These are phyloP conservation scores for Penicillium nordicum DNA, from an alignment of 2,329 filamentous ascomycete genomes.

Conservation along the genomic window DNA sequence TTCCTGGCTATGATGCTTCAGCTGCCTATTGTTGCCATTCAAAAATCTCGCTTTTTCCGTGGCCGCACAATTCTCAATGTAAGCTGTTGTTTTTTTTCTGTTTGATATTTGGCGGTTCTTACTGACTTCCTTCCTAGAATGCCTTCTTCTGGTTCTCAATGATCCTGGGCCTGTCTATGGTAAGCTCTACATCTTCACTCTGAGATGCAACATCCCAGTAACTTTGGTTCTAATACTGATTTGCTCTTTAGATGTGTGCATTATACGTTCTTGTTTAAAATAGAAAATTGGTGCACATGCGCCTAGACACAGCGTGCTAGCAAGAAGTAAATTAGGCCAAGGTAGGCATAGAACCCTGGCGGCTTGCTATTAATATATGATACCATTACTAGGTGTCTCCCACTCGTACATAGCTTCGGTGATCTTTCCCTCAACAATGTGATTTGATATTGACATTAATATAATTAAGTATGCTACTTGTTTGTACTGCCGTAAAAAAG, in stretches of 20 bases:
- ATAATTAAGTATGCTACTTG: not conserved
- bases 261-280: conserved; percentile 53
- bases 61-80: conserved; percentile 73
- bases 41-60: conserved; percentile 73
- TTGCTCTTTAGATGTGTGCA: conserved; percentile 51
- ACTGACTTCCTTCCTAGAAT: conserved; percentile 49
- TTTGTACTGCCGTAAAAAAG: not conserved
- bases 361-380: not conserved
- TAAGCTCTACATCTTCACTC: conserved; percentile 43
- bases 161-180: conserved; percentile 79
- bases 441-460: not conserved
- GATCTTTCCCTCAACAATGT: not conserved
- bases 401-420: not conserved
- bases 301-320: not conserved
- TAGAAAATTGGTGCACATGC: not conserved
- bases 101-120: not conserved
- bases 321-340: not conserved
- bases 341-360: not conserved
- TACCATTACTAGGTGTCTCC: not conserved
- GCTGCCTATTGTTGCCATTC: conserved; percentile 88
- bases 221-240: not conserved
- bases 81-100: conserved; percentile 14
- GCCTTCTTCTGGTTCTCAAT: conserved; percentile 89
- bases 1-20: conserved; percentile 96
- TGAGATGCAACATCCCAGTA: not conserved